Base-by-base conservation (phyloP, 176 grass and related monocot species). In the Olyra latifolia region DNA sequence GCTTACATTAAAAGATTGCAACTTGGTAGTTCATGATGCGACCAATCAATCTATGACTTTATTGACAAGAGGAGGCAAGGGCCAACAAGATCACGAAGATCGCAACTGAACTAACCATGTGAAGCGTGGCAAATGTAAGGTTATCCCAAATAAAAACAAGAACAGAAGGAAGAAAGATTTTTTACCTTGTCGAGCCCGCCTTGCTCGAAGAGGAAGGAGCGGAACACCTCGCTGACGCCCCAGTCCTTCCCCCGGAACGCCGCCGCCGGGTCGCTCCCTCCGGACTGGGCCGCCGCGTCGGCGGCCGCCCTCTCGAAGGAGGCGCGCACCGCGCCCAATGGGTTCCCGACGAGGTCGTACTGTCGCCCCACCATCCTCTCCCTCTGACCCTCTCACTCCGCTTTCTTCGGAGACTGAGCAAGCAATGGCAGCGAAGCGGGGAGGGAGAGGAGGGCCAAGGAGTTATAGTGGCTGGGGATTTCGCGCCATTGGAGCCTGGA, bases 301-400 rank as follows among this genome's bases (percentile, higher is more conserved):
- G 78, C 82, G 23, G 85, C 88, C 41, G 92, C 91, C 85, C 71
- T 76, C 81, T 98, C 96, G 45, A 98, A 98, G 30, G 95, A 85
- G 54, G 87, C 69, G 39, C 95, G 92, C 62, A 98, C 95, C 23
- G 92, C 95, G 40, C 95, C 95, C 39, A 95, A 16, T 0, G 95
- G 95, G 50, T 95, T 98, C 16, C 88, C 84, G 35, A 98, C 74
- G 61, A 98, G 85, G 79, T 98, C 96, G 74, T 93, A 95, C 71
- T 89, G 81, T 24, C 83, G 84, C 10, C 95, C 95, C 14, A 87
- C 96, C 92, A 98, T 98, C 55, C 22, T 64, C 50, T 4, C 70
- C 42, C 56, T 79, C 61, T 59, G 61, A 71, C 57, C 66, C 35
- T 22, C 22, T 58, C 25, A 58, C 52, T 74, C 55, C 11, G 44